Evolutionary conservation across 306 rosid genomes (phyloP).

Genomic region (Trichosanthes cucumerina): DNA sequence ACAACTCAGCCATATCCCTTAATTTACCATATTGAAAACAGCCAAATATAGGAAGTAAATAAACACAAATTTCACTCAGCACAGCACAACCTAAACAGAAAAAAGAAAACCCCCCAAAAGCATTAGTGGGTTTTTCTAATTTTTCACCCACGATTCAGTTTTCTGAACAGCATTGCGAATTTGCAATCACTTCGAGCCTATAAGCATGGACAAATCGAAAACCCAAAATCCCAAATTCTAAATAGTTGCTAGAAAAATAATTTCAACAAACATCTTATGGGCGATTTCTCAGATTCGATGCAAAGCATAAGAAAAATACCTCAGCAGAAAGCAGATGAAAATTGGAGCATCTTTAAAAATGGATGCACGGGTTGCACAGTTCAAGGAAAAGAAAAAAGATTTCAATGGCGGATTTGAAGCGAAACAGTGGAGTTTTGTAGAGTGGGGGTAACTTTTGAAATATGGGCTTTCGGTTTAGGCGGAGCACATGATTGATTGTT

Average conservation of each 20-base stretch:
- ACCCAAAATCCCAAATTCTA: not conserved
- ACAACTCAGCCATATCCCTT: conserved; percentile 13
- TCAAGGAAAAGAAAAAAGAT: not conserved
- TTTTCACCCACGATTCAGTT: not conserved
- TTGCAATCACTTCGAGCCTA: not conserved
- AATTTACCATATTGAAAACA: conserved; percentile 1
- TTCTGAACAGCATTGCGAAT: not conserved
- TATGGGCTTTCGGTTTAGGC: conserved; percentile 1
- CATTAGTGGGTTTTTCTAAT: not conserved
- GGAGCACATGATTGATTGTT: not conserved
- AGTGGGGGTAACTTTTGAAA: not conserved
- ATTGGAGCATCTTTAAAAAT: not conserved
- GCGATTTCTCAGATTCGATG: not conserved
- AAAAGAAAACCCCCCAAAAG: not conserved
- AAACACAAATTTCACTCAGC: not conserved
- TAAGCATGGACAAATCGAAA: not conserved
- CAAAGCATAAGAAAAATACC: not conserved
- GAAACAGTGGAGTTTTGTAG: not conserved
- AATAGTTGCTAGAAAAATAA: not conserved
- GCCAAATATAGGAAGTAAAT: not conserved
- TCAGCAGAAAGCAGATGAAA: not conserved
- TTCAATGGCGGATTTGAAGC: conserved; percentile 5
- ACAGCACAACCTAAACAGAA: not conserved
- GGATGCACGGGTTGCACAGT: not conserved
- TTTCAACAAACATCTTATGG: not conserved